phyloP scores from a whole-genome alignment of 2,329 filamentous ascomycete genomes.

The Podosphaera xanthii region DNA sequence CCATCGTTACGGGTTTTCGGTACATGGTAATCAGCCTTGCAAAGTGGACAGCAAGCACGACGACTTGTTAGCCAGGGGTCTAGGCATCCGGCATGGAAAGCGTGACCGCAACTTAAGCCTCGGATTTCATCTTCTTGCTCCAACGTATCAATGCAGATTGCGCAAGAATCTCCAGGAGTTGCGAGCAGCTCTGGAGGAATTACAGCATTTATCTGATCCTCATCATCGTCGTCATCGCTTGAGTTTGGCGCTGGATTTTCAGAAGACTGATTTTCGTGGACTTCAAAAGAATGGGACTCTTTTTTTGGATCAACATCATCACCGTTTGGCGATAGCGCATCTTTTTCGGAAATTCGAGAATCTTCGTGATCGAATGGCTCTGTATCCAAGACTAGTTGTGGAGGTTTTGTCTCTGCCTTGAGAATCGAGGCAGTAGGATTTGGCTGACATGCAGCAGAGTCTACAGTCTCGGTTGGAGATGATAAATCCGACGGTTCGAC shows the following conservation, averaged over 20 bases:
- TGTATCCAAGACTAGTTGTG: not conserved
- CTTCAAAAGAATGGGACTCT: conserved; percentile 12
- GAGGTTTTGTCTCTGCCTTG: conserved; percentile 3
- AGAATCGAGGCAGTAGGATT: conserved; percentile 8
- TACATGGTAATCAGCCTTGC: conserved; percentile 93
- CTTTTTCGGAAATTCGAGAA: conserved; percentile 8
- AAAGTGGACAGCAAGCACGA: conserved; percentile 86
- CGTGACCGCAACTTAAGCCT: conserved; percentile 86
- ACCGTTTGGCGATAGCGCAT: conserved; percentile 5
- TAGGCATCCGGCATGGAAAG: conserved; percentile 87
- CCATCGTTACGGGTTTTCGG: conserved; percentile 55
- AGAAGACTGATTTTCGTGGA: conserved; percentile 15
- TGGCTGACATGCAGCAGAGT: conserved; percentile 16
- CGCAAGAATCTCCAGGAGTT: conserved; percentile 75
- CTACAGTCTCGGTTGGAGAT: conserved; percentile 14
- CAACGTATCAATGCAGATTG: conserved; percentile 83
- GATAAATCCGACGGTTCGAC: conserved; percentile 31
- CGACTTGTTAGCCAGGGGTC: conserved; percentile 92
- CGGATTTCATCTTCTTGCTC: conserved; percentile 93
- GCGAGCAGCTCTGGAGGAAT: conserved; percentile 60
- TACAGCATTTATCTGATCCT: conserved; percentile 59
- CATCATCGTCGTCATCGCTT: conserved; percentile 42
- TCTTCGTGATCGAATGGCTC: conserved; percentile 4
- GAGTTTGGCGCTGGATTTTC: conserved; percentile 17
- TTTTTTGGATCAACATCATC: conserved; percentile 5